Evolutionary conservation across 805 yeast species (phyloP), one percentile per base, ranked within the genome.

Genomic region (Hanseniaspora thailandica): DNA sequence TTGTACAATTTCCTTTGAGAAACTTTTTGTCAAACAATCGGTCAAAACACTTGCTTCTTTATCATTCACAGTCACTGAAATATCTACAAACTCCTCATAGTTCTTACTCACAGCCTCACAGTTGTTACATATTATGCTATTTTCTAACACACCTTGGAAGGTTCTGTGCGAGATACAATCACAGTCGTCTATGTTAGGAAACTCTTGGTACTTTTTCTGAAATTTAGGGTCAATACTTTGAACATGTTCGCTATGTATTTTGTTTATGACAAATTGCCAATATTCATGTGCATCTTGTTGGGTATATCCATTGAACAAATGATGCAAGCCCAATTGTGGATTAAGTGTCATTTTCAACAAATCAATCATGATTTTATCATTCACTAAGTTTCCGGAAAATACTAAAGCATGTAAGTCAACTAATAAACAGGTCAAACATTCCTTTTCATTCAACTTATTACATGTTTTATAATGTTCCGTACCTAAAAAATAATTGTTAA

Each of bases 211-310:
- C 54, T 56, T 49, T 52, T 48, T 39, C 44, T 54, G 39, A 31
- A 43, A 46, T 10, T 53, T 57, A n/a, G 38, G 54, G 4, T 57
- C 57, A 43, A 43, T 9, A 30, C 58, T 56, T 15, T 59, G 56
- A 10, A 56, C 58, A 17, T 47, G 59, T 34, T 68, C 73, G 38
- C 63, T 61, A 55, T 93, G 98, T 54, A 93, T 67, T 66, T 88
- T 95, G 66, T 90, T 85, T 36, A 90, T 72, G 28, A 90, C 63
- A 64, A 90, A 89, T 64, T 93, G 97, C 83, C 95, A 83, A 67
- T 90, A 93, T 67, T 93, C 99, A 68, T 93, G 99, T 0, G 98
- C 97, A 65, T 93, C 99, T 67, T 93, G 99, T 67, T 93, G 97
- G 34, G 93, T 84, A 59, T 89, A 89, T 1, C 99, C 99, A 0